These are phyloP conservation scores for Penicillium canariense DNA, from an alignment of 495 filamentous ascomycete species.

Conservation along the genomic window DNA sequence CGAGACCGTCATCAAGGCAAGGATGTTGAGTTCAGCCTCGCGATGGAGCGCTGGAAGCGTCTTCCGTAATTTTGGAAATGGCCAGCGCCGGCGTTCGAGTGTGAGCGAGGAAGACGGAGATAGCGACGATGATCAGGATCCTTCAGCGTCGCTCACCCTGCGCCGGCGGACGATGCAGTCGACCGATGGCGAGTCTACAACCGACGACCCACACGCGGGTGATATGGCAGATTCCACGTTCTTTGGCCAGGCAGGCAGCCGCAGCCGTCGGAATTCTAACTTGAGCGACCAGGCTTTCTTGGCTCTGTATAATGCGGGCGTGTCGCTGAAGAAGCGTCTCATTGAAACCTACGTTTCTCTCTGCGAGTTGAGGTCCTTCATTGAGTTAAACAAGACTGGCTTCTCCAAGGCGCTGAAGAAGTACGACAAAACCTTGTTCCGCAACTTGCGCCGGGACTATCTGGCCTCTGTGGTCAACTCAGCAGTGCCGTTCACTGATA, in stretches of 20 bases:
- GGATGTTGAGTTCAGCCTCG: constrained; percentile 40
- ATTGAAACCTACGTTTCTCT: constrained; percentile 85
- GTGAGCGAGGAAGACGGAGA: constrained; percentile 65
- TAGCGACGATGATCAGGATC: constrained; percentile 37
- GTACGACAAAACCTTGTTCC: constrained; percentile 93
- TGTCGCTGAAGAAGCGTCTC: constrained; percentile 87
- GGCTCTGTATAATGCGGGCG: constrained; percentile 71
- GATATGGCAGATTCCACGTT: constrained; percentile 39
- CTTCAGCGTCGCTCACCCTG: constrained; percentile 1
- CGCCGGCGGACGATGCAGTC: constrained; percentile 23
- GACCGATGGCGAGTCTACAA: constrained; percentile 30
- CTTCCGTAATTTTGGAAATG: constrained; percentile 43
- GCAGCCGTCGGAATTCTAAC: constrained; percentile 52
- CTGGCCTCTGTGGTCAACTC: constrained; percentile 67
- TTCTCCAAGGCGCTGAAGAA: constrained; percentile 97
- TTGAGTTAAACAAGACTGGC: constrained; percentile 93
- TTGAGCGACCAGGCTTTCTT: constrained; percentile 69
- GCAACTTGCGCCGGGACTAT: constrained; percentile 70
- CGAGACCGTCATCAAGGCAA: constrained; percentile 44
- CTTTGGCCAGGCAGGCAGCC: constrained; percentile 24
- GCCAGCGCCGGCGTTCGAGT: constrained; percentile 44
- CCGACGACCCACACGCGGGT: constrained; percentile 48
- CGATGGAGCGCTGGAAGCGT: constrained; percentile 44
- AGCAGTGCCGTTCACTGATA: constrained; percentile 71
- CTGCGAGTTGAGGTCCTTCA: constrained; percentile 94